Base-by-base conservation (phyloP, 768 basidiomycete genomes). In the Suillus bovinus region DNA sequence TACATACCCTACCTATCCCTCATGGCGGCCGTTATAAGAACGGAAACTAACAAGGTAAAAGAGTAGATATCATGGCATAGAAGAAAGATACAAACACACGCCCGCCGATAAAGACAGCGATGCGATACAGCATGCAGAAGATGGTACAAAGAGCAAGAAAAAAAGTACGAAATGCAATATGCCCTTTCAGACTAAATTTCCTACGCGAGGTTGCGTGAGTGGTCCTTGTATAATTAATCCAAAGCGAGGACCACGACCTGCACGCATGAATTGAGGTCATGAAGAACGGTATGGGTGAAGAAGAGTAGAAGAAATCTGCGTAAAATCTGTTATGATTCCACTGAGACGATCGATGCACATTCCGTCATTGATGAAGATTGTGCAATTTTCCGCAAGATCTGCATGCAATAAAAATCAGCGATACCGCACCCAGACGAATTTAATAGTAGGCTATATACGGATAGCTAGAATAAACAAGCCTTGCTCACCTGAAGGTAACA, bases 401-500 rank as follows among this genome's bases (percentile, higher is more conserved):
- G 39, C n/a, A 16, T 20, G 22, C 11, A 38, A 27, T 36, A 14
- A 54, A 17, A 31, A 52, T 52, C 20, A 52, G 34, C 54, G 16
- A 36, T 34, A 54, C 54, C 9, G 36, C 55, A 39, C 38, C 50
- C 31, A 6, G 20, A 10, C 17, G 6, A 27, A 6, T 13, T 27
- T 7, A 20, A n/a, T 5, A 7, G n/a, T 24, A 5, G 16, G 10
- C 5, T 22, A 39, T 38, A 47, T 24, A 10, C 7, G 33, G 5
- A 22, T 14, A 9, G 54, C 9, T 38, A 29, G 13, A 56, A 20
- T 4, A 17, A 31, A 52, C 20, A 20, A 13, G 24, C 4, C n/a
- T 14, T n/a, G 24, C 74, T 46, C 52, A 79, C 80, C 70, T 76
- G 71, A 34, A 73, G 61, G 63, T 79, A 82, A 49, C 73, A 76